A percentile compares a stretch with the other conserved stretches of the same genome.
Evolutionary conservation across 208 protist genomes (phyloP).

Genomic region (Crithidia fasciculata): DNA sequence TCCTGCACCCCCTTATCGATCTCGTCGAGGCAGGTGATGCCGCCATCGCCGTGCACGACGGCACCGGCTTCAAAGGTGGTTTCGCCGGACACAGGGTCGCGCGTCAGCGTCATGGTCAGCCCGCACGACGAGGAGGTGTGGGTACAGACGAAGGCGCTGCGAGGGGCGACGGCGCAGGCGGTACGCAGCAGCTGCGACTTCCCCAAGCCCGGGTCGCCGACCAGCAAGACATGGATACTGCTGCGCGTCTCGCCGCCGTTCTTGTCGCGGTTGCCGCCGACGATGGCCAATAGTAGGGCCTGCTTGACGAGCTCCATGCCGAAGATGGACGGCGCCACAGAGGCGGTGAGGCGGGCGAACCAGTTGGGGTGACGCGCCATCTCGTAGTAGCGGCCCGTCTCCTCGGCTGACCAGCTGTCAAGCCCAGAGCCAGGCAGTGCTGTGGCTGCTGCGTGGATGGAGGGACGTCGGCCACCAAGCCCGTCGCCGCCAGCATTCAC

Average conservation of each 20-base stretch:
- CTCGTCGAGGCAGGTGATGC: slow-evolving; percentile 99
- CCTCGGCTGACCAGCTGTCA: slow-evolving; percentile 55
- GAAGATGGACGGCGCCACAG: slow-evolving; percentile 97
- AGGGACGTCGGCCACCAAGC: neutral
- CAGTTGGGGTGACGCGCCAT: slow-evolving; percentile 88
- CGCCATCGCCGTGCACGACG: slow-evolving; percentile 97
- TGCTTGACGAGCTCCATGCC: slow-evolving; percentile 97
- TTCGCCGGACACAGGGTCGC: slow-evolving; percentile 88
- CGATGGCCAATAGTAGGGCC: slow-evolving; percentile 94
- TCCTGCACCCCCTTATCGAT: slow-evolving; percentile 98
- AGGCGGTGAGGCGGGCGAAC: slow-evolving; percentile 88
- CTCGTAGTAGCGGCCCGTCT: slow-evolving; percentile 81
- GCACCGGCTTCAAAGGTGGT: slow-evolving; percentile 98
- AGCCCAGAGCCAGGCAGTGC: slow-evolving; percentile 8
- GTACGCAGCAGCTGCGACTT: slow-evolving; percentile 97
- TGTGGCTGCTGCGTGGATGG: neutral
- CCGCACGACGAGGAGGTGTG: slow-evolving; percentile 97
- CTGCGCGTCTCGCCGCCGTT: slow-evolving; percentile 61
- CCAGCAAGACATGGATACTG: slow-evolving; percentile 96
- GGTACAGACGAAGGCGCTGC: slow-evolving; percentile 99
- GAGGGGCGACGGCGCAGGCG: slow-evolving; percentile 89
- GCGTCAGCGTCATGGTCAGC: slow-evolving; percentile 97
- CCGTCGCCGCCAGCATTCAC: neutral
- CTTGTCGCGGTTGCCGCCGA: slow-evolving; percentile 90
- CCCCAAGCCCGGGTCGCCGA: slow-evolving; percentile 97